Conservation (phyloP, 768 basidiomycete species). For the Lactarius hatsudake region DNA sequence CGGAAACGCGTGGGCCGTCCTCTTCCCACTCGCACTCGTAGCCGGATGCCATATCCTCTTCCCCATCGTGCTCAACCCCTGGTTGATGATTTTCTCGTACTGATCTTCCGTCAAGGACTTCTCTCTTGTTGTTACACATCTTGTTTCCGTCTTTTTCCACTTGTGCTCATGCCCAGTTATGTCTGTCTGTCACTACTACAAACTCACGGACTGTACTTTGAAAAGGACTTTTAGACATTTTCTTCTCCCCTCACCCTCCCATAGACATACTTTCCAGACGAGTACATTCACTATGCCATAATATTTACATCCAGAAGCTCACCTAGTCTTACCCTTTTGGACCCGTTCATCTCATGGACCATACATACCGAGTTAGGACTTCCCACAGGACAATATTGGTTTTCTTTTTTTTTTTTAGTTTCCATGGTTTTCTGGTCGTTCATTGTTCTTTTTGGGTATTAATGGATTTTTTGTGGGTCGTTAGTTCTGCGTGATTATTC, state of each 20-base stretch:
- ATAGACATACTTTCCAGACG: neutral
- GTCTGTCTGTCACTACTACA: conserved; percentile 1
- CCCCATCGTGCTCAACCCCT: conserved; percentile 88
- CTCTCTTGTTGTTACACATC: neutral
- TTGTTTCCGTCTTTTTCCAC: neutral
- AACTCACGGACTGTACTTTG: conserved; percentile 3
- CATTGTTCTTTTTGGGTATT: neutral
- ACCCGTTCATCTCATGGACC: neutral
- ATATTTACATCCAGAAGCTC: neutral
- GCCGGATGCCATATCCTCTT: conserved; percentile 66
- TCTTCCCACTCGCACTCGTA: conserved; percentile 68
- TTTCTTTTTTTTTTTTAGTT: neutral
- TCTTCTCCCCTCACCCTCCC: neutral
- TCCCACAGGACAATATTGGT: neutral
- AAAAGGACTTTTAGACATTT: conserved; percentile 2
- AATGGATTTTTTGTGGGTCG: neutral
- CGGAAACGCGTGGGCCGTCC: conserved; percentile 64
- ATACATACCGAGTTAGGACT: neutral
- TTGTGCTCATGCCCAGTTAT: neutral
- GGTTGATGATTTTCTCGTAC: conserved; percentile 82
- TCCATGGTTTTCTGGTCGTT: neutral
- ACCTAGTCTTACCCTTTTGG: neutral
- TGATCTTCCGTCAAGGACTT: conserved; percentile 23
- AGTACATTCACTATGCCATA: neutral
- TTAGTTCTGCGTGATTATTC: neutral